Conservation (phyloP, 371 early-diverging fungal genomes). For the Gilbertella persicaria region DNA sequence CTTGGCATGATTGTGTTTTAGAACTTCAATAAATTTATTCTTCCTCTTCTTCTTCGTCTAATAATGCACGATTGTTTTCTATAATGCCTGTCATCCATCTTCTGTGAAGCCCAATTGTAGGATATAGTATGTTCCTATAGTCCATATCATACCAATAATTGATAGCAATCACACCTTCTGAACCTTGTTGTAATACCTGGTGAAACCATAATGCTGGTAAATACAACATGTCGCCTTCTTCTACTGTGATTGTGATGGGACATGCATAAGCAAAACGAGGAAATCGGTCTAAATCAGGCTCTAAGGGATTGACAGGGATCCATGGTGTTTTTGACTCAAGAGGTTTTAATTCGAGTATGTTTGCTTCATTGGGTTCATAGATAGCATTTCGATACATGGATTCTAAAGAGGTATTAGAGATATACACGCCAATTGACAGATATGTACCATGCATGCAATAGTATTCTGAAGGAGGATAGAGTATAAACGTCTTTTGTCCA, state of each 20-base stretch:
- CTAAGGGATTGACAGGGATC: slow-evolving; percentile 66
- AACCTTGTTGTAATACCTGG: slow-evolving; percentile 67
- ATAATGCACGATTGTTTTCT: slow-evolving; percentile 14
- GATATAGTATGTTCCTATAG: slow-evolving; percentile 42
- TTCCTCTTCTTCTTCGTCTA: slow-evolving; percentile 12
- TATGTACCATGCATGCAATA: slow-evolving; percentile 70
- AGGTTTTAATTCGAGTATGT: slow-evolving; percentile 38
- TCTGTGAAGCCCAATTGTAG: slow-evolving; percentile 39
- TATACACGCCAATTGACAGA: no score
- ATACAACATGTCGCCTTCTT: slow-evolving; percentile 75
- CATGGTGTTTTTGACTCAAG: slow-evolving; percentile 56
- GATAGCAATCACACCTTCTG: slow-evolving; percentile 74
- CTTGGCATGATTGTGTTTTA: slow-evolving; percentile 53
- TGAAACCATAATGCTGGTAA: slow-evolving; percentile 85
- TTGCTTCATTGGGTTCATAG: slow-evolving; percentile 41
- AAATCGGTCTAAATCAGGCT: slow-evolving; percentile 44
- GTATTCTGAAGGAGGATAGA: slow-evolving; percentile 73
- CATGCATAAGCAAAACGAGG: slow-evolving; percentile 59
- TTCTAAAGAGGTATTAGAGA: no score
- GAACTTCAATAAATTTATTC: slow-evolving; percentile 24
- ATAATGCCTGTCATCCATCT: slow-evolving; percentile 27
- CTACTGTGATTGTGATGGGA: slow-evolving; percentile 58
- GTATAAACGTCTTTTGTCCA: slow-evolving; percentile 70
- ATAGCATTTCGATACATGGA: slow-evolving; percentile 57
- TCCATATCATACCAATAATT: slow-evolving; percentile 85